Base-by-base conservation (phyloP, 2,329 filamentous ascomycete species). In the Sclerotinia nivalis region DNA sequence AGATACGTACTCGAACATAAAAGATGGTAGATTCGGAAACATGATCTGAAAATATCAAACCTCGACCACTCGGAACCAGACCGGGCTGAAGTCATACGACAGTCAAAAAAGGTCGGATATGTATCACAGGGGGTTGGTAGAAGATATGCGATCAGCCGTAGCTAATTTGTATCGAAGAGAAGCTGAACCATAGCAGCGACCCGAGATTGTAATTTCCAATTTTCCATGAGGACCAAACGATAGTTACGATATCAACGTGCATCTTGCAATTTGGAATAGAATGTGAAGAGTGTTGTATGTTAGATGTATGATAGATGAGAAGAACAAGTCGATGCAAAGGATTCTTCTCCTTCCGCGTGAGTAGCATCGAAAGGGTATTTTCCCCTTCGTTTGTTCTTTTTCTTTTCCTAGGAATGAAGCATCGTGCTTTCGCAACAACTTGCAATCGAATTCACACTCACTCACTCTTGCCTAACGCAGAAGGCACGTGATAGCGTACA, bases 91-190 rank as follows among this genome's bases (percentile, higher is more conserved):
- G 66, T 68, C 40, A 13, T 43, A 52, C 55, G n/a, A 50, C 31
- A 61, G 43, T 49, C 25, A 40, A 52, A 37, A 20, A 31, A 47
- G 4, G 9, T 40, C 15, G 52, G n/a, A 40, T 60, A 8, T 60
- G 62, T 66, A 49, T 31, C 31, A 60, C 43, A 15, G 55, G 40
- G 61, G 45, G 55, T 40, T 59, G 52, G n/a, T 59, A 40, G n/a
- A 67, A 4, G 22, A 67, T 45, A 68, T 68, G 66, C 45, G 66
- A 61, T 15, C 28, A 68, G 66, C 66, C 66, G 66, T 47, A 40
- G 55, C 45, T 31, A 52, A 60, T 12, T 15, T 59, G 66, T 40
- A 43, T 50, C 40, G 12, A n/a, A 40, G 40, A 25, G 12, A 60
- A 47, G n/a, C 66, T 37, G 66, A 68, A 59, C 22, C 31, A 52